Base-by-base conservation (phyloP, 2,329 filamentous ascomycete genomes). In the Shiraia bambusicola region DNA sequence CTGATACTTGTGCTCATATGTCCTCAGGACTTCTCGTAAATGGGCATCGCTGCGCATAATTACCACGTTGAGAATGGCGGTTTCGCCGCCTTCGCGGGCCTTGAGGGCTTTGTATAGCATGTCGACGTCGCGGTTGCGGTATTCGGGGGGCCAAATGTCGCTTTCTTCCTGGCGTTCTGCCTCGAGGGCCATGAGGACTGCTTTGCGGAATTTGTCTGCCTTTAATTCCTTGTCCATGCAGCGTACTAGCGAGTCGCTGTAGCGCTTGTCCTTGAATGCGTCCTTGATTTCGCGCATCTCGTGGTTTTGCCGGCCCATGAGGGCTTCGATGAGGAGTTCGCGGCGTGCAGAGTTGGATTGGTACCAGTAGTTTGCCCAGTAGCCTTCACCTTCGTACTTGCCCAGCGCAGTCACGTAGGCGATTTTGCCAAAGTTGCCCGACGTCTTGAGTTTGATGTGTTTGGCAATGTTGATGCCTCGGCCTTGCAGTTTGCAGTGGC, bases 331-430 rank as follows among this genome's bases (percentile, higher is more conserved):
- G 38, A 98, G 79, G 26, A 98, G 77, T 69, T 97, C 92, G 5
- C 91, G 82, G 2, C 89, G 80, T 6, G 84, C 88, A 58, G 85
- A 87, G 67, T 92, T 87, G 27, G 85, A 84, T 64, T 96, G 92
- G 71, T 96, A 97, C 84, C 90, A 97, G 69, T 89, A 95, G 67
- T 96, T 97, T 45, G 92, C 90, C 91, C 93, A 98, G 76, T 95
- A 95, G 0, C 89, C 88, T 68, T 98, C 93, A 55, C 84, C 86
- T 72, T 96, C 93, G 84, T 90, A 97, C 37, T 80, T 80, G 8
- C 93, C 93, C 0, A 97, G 79, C 0, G 92, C 90, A 2, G 88
- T 91, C 3, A 91, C 83, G 67, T 97, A 96, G 61, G 86, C 90
- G 6, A 87, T 87, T 71, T 97, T 97, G 71, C 91, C 92, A 53